Conservation (phyloP, 1,139 yeast genomes). For the Pichia sp. region DNA sequence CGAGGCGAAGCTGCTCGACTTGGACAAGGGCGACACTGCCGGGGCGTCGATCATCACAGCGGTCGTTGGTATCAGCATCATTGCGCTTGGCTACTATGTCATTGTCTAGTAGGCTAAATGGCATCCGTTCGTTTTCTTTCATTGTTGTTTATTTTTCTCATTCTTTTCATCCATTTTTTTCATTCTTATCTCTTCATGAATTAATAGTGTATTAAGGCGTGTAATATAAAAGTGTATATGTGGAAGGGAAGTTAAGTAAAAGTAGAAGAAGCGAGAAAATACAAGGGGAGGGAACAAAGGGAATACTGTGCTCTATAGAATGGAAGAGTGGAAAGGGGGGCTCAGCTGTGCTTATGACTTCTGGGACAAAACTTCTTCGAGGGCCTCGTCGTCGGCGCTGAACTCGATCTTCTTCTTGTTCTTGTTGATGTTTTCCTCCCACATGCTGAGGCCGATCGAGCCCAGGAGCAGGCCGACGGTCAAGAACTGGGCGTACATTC, state of each 20-base stretch:
- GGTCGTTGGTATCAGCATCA: conserved; percentile 58
- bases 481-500: conserved; percentile 89
- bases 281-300: no score
- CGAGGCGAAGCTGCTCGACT: conserved; percentile 36
- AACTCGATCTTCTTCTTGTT: conserved; percentile 22
- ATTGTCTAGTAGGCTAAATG: conserved; percentile 6
- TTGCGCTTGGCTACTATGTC: conserved; percentile 46
- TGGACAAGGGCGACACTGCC: conserved; percentile 65
- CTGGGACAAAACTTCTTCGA: conserved; percentile 36
- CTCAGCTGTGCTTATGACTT: conserved; percentile 4
- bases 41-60: conserved; percentile 90
- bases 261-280: not conserved
- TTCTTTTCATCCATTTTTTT: not conserved
- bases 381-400: conserved; percentile 35
- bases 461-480: conserved; percentile 62
- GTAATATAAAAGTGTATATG: not conserved
- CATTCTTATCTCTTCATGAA: not conserved
- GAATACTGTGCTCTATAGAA: not conserved
- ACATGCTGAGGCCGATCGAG: conserved; percentile 58
- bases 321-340: no score
- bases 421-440: conserved; percentile 47
- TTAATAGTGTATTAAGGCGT: not conserved
- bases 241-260: not conserved
- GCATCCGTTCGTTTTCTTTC: not conserved
- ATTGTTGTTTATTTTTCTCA: not conserved